phyloP scores from a whole-genome alignment of 2,329 filamentous ascomycete genomes.

The Juglanconis sp. region DNA sequence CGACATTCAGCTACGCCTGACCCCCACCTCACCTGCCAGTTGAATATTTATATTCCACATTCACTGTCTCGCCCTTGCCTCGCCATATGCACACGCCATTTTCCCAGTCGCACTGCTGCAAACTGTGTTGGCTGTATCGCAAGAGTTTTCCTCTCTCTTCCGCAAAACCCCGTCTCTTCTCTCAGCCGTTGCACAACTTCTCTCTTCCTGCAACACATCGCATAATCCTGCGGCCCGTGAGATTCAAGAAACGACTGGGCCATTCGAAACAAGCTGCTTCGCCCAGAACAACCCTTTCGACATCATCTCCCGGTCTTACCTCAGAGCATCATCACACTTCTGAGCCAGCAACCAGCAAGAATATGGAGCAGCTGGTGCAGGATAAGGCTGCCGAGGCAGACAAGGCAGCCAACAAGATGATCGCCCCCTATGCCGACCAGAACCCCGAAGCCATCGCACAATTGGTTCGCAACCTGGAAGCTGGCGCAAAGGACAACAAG shows the following conservation, averaged over 20 bases:
- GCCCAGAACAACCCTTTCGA: neutral
- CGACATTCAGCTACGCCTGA: no score
- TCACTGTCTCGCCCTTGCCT: neutral
- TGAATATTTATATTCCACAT: neutral
- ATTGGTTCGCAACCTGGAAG: conserved; percentile 64
- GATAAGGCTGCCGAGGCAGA: conserved; percentile 1
- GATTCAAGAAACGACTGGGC: neutral
- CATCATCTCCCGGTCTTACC: neutral
- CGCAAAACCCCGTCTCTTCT: neutral
- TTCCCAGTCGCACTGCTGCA: neutral
- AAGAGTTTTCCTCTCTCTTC: neutral
- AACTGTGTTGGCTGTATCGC: neutral
- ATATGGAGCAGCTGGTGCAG: conserved; percentile 9
- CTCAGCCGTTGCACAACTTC: neutral
- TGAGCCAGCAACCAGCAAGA: neutral
- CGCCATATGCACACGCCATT: neutral
- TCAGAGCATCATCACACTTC: neutral
- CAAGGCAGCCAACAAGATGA: conserved; percentile 30
- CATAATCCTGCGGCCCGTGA: neutral
- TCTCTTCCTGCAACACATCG: neutral
- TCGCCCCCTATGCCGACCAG: conserved; percentile 64
- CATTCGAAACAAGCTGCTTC: neutral
- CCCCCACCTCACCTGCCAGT: neutral
- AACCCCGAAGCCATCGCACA: conserved; percentile 63
- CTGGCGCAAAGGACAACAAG: conserved; percentile 49